These are phyloP conservation scores for Corymbia calophylla DNA, from an alignment of 441 rosid genomes.

Conservation along the genomic window DNA sequence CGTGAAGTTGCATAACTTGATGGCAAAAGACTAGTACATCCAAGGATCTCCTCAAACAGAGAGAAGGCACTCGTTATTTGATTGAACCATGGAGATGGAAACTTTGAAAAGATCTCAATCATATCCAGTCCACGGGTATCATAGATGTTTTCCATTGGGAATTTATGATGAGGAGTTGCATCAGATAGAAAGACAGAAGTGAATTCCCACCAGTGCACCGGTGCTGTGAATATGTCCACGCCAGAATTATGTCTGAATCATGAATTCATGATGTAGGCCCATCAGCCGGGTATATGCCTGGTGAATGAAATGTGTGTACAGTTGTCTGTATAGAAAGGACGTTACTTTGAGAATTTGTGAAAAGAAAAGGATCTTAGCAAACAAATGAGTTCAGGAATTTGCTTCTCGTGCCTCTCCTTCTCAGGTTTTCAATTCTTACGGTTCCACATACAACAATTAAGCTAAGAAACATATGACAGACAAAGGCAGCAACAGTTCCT, in stretches of 20 bases:
- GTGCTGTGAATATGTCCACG: background rate
- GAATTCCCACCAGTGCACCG: background rate
- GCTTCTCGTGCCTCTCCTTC: background rate
- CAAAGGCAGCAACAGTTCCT: background rate
- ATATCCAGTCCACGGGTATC: background rate
- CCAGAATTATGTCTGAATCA: background rate
- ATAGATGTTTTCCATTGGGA: background rate
- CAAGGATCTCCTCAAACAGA: background rate
- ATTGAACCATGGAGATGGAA: background rate
- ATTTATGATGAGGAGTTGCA: background rate
- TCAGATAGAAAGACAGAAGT: background rate
- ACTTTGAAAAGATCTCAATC: background rate
- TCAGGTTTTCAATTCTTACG: background rate
- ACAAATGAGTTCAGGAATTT: background rate
- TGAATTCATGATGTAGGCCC: background rate
- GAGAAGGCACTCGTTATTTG: background rate
- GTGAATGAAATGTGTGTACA: background rate
- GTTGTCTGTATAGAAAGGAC: background rate
- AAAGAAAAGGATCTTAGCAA: background rate
- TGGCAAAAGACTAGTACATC: slow-evolving; percentile 1
- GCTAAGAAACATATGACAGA: background rate
- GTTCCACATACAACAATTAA: background rate
- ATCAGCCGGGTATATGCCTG: background rate
- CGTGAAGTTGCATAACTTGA: slow-evolving; percentile 66
- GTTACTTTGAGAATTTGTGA: background rate